Evolutionary conservation across 176 grass and related monocot genomes (phyloP), one percentile per base, ranked within the genome.

Genomic region (Typha latifolia): DNA sequence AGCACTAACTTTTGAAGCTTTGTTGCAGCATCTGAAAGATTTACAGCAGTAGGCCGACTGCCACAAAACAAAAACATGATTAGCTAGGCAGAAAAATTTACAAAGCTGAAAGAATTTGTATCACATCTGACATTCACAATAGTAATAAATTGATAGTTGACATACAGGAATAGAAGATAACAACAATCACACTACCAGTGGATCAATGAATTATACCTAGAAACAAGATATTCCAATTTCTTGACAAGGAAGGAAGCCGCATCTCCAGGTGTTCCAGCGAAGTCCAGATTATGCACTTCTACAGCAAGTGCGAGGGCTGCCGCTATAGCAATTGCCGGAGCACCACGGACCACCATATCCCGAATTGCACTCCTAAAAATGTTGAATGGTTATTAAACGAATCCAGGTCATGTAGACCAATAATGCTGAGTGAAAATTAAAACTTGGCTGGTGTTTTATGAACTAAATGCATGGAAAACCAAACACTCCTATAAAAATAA

Each of bases 21-120:
- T 55, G 62, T 80, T 68, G 85, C 88, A 64, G 85, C 88, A 67
- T 97, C 89, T 62, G 89, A 92, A 49, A 97, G 79, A 68, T 92
- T 97, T 13, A 92, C 93, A 66, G 93, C 93, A 71, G 93, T 97
- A 69, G 93, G 88, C n/a, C 93, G 88, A 66, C 88, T 97, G 78
- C 23, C 20, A 81, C 18, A 74, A 19, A 73, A 64, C 66, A 72
- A 67, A 67, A 51, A 16, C 51, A 14, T 2, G 12, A 70, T 70
- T 48, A 72, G 23, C n/a, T 68, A 73, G 62, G n/a, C 37, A 66
- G 49, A 23, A 49, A 14, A 43, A 9, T 10, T 43, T 43, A 43
- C 37, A 43, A 43, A 43, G 37, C 6, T 9, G 37, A 43, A 1
- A 43, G 6, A 43, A 43, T 8, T 29, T 43, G 37, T 43, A 43